Base-by-base conservation (phyloP, 2,329 filamentous ascomycete genomes). In the Diaporthe ilicicola region DNA sequence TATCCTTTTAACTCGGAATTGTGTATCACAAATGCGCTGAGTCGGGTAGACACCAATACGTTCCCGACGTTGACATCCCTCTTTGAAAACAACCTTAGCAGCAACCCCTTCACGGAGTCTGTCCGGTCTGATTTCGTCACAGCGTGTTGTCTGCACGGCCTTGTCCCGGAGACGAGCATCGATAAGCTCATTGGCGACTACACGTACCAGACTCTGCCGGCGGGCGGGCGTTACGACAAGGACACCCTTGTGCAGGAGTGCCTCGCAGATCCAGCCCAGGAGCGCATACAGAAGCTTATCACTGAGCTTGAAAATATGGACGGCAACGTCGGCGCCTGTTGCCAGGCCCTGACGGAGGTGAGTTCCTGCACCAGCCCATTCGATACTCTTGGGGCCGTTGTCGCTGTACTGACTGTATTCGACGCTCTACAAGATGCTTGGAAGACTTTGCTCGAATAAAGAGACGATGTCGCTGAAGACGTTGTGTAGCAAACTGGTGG, bases 231-330 rank as follows among this genome's bases (percentile, higher is more conserved):
- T 70, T 94, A 94, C 75, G 86, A 88, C 56, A 96, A 95, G 79
- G 93, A 96, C 34, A 88, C 90, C 37, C 84, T 99, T 15, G 88
- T 97, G 0, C 87, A 90, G 61, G 91, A 96, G 77, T 97, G 94
- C 74, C 87, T 92, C 59, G 87, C 89, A 13, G 94, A 97, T 74
- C 89, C 89, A 13, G 94, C 96, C 74, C 89, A 91, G 0, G 92
- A 94, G 73, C 90, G 91, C 73, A 90, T 93, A 1, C 92, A 94
- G 74, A 88, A 91, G 53, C 85, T 97, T 39, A 89, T 98, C 50
- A 89, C 91, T 48, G 94, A 97, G 76, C 85, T 99, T 29, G 94
- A 97, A 70, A 92, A 92, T 64, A 94, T 96, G 87, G 94, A 97
- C 76, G 95, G 95, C 1, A 98, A 98, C 79, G 94, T 94, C 2